A percentile compares a stretch with the other conserved stretches of the same genome.
Evolutionary conservation across 352 stramenopile species (phyloP).

Genomic region (Globisporangium viniferum): DNA sequence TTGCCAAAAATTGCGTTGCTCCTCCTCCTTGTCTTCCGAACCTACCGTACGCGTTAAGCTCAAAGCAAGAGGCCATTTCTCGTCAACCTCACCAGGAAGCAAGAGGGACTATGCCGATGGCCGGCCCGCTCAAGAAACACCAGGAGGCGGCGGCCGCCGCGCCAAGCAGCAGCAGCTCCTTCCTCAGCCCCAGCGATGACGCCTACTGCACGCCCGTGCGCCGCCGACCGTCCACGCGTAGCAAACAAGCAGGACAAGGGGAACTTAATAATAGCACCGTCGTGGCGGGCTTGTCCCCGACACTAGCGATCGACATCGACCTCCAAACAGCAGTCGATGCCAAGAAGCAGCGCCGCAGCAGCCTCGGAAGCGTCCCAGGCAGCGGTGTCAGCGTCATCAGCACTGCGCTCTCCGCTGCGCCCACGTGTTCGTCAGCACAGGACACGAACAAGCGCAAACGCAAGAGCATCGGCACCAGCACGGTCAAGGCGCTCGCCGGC

Average conservation of each 20-base stretch:
- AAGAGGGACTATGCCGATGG: conserved; percentile 16
- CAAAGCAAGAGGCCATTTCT: not conserved
- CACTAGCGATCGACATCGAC: conserved; percentile 7
- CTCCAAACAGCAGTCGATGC: conserved; percentile 17
- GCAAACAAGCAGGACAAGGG: not conserved
- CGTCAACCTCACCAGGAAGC: not conserved
- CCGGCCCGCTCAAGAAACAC: conserved; percentile 18
- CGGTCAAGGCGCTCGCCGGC: conserved; percentile 22
- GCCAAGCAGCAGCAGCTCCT: not conserved
- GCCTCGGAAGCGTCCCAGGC: conserved; percentile 2
- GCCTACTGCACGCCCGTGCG: conserved; percentile 17
- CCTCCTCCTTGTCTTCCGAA: not conserved
- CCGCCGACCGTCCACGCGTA: conserved; percentile 3
- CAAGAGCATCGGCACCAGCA: conserved; percentile 36
- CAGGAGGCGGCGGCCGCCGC: conserved; percentile 7
- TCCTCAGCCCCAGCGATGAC: not conserved
- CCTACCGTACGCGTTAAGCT: not conserved
- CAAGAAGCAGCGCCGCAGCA: conserved; percentile 19
- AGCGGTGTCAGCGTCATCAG: conserved; percentile 1
- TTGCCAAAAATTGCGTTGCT: not conserved
- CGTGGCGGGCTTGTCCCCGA: not conserved
- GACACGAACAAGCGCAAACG: conserved; percentile 48
- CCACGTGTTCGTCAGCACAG: not conserved
- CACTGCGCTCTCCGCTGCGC: not conserved
- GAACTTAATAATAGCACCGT: conserved; percentile 14